Percentiles rank a stretch among this genome's conserved stretches.
These are phyloP conservation scores for Phytophthora hybrid DNA, from an alignment of 352 stramenopile genomes.

Conservation along the genomic window DNA sequence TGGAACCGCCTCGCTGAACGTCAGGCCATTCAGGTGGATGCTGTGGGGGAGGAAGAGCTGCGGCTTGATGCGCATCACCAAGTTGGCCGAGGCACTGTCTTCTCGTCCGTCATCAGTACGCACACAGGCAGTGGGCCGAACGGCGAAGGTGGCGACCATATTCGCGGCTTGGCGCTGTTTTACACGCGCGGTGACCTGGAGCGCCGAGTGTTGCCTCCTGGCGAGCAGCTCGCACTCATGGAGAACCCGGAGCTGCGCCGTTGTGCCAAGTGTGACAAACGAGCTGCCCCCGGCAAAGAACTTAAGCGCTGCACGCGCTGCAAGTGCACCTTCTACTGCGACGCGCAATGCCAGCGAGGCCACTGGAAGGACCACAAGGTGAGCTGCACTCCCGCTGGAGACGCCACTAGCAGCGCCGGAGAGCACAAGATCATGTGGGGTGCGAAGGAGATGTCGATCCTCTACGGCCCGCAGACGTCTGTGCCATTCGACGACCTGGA, in stretches of 20 bases:
- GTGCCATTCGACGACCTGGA: constrained; percentile 87
- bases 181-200: constrained; percentile 81
- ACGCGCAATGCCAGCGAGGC: constrained; percentile 69
- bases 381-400: constrained; percentile 65
- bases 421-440: constrained; percentile 77
- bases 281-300: constrained; percentile 58
- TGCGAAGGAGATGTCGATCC: constrained; percentile 84
- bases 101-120: constrained; percentile 78
- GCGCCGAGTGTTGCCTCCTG: constrained; percentile 71
- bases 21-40: constrained; percentile 84
- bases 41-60: constrained; percentile 65
- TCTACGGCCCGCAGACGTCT: constrained; percentile 73
- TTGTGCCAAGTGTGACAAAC: constrained; percentile 84
- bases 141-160: constrained; percentile 54
- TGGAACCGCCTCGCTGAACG: constrained; percentile 77
- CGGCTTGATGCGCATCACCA: constrained; percentile 69
- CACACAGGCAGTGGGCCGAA: constrained; percentile 41
- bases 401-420: constrained; percentile 28
- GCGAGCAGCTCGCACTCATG: constrained; percentile 76
- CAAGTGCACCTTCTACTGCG: constrained; percentile 89
- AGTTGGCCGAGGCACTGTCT: constrained; percentile 65
- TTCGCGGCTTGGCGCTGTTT: constrained; percentile 82
- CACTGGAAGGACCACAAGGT: constrained; percentile 90
- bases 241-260: constrained; percentile 75
- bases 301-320: constrained; percentile 86